Evolutionary conservation across 169 alveolate species (phyloP).

Genomic region (Babesia bigemina): DNA sequence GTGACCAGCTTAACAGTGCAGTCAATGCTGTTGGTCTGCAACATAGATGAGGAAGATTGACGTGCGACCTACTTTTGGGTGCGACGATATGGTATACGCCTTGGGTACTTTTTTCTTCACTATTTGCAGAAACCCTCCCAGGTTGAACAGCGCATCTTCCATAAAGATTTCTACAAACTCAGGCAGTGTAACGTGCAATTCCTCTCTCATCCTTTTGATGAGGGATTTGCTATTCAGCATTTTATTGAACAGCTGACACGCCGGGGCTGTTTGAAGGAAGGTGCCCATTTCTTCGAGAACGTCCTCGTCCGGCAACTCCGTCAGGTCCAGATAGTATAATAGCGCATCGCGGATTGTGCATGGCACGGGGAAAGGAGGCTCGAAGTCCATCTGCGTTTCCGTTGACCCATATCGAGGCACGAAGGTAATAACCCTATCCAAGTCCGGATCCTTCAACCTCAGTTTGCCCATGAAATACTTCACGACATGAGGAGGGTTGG

Average conservation of each 20-base stretch:
- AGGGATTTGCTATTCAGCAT: conserved; percentile 52
- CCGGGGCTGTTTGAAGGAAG: conserved; percentile 72
- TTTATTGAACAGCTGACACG: conserved; percentile 50
- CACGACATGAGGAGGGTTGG: conserved; percentile 67
- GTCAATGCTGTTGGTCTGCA: conserved; percentile 3
- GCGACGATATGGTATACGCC: conserved; percentile 82
- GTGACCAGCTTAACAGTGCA: conserved; percentile 41
- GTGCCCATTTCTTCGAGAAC: conserved; percentile 67
- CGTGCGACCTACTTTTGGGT: conserved; percentile 58
- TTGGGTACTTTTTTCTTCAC: conserved; percentile 75
- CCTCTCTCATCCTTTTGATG: conserved; percentile 66
- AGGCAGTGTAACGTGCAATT: conserved; percentile 60
- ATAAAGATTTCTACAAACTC: conserved; percentile 79
- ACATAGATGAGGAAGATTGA: not conserved
- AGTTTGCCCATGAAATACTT: conserved; percentile 56
- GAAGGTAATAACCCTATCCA: conserved; percentile 71
- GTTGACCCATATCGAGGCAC: conserved; percentile 52
- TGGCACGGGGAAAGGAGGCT: conserved; percentile 61
- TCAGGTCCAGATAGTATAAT: conserved; percentile 73
- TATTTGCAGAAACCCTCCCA: conserved; percentile 79
- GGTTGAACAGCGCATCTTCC: conserved; percentile 69
- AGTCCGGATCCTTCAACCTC: conserved; percentile 46
- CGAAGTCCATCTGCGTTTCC: conserved; percentile 12
- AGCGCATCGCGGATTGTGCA: conserved; percentile 68
- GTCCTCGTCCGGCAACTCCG: conserved; percentile 74